A percentile compares a stretch with the other conserved stretches of the same genome.
Conservation (phyloP, 805 yeast species). For the Saturnispora besseyi region DNA sequence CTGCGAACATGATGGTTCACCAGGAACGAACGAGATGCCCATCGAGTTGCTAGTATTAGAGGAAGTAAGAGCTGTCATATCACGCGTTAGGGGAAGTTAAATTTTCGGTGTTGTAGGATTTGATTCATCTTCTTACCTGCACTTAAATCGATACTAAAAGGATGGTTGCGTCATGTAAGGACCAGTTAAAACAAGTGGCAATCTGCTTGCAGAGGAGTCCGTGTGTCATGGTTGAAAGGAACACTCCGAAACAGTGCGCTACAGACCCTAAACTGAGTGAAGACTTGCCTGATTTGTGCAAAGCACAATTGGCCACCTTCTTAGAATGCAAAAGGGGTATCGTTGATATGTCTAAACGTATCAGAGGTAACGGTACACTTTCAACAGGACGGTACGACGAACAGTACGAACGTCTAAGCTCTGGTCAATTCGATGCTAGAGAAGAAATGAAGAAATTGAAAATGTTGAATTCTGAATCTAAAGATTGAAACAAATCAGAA, state of each 20-base stretch:
- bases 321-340: slow-evolving; percentile 87
- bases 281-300: slow-evolving; percentile 81
- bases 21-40: slow-evolving; percentile 72
- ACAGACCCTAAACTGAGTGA: slow-evolving; percentile 67
- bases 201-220: slow-evolving; percentile 94
- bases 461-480: slow-evolving; percentile 39
- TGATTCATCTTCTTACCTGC: neutral
- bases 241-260: slow-evolving; percentile 83
- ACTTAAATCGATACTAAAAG: neutral
- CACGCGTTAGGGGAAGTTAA: neutral
- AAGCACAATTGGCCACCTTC: slow-evolving; percentile 75
- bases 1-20: slow-evolving; percentile 59
- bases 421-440: slow-evolving; percentile 73
- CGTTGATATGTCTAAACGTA: slow-evolving; percentile 84
- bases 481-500: neutral
- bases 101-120: neutral
- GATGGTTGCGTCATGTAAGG: slow-evolving; percentile 79
- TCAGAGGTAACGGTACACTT: slow-evolving; percentile 87
- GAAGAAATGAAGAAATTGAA: slow-evolving; percentile 73
- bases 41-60: slow-evolving; percentile 23
- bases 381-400: slow-evolving; percentile 92
- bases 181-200: slow-evolving; percentile 91
- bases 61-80: neutral
- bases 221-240: slow-evolving; percentile 82
- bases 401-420: slow-evolving; percentile 66